Evolutionary conservation across 2,329 filamentous ascomycete genomes (phyloP), one percentile per base, ranked within the genome.

Genomic region (Dothideomycetes sp.): DNA sequence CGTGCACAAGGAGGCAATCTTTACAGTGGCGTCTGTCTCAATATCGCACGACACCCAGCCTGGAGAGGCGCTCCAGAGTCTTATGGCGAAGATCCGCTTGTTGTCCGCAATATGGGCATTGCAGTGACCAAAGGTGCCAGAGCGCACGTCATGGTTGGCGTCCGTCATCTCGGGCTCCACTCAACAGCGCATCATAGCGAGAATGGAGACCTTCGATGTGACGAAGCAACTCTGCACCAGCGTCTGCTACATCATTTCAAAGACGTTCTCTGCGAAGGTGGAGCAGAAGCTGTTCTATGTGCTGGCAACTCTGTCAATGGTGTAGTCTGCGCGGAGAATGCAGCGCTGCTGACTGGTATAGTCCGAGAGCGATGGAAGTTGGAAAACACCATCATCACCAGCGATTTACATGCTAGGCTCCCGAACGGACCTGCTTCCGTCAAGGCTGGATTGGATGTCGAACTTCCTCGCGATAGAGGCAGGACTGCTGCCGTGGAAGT

Each of bases 171-270:
- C 29, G 53, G 52, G 15, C 37, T 56, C 19, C 55, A 56, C 40
- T 55, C 52, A 7, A 55, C 55, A 52, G 52, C 55, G 36, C 53
- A 50, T 38, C 45, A 51, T 3, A 44, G 53, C n/a, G 54, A 55
- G 39, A 40, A 40, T 3, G 49, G 55, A 3, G 48, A 54, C 37
- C 52, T 56, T 7, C 31, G 42, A 18, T 39, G 54, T 18, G 52
- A 53, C 5, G 52, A 54, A 16, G 42, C 43, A 8, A 45, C 47
- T 3, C 38, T 56, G 31, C 49, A 52, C 31, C 52, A 56, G 41
- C 47, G 52, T 5, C 54, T 52, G 36, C 46, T 49, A 7, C 42
- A 45, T n/a, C 47, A 49, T 17, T 49, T 49, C 31, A 39, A 40
- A 15, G 34, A 38, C 4, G 27, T 45, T 4, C 36, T 49, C 5